Base-by-base conservation (phyloP, 2,329 filamentous ascomycete species). In the Dactylellina haptotyla region DNA sequence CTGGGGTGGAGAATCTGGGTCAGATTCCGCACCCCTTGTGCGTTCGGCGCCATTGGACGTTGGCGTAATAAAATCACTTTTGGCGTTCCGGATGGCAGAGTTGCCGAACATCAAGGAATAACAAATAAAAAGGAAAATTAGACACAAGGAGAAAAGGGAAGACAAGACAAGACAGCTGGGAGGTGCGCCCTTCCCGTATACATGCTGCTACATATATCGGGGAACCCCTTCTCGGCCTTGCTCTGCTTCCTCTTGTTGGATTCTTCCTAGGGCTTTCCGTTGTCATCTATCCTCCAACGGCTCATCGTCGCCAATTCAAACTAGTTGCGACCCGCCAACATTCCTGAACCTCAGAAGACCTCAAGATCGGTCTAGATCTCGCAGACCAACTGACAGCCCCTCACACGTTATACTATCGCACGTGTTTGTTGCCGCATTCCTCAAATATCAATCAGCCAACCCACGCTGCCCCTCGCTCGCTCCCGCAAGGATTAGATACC, bases 21-120 rank as follows among this genome's bases (percentile, higher is more conserved):
- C 37, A 54, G 63, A 58, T 53, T 51, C 32, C 53, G 45, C 50
- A 25, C 34, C 58, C 59, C 45, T 53, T 59, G 41, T 48, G 34
- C 9, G 50, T 46, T 26, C 32, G 39, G 66, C 45, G 58, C 58
- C 43, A 34, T 64, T 59, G 57, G 53, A 61, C 45, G 53, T 43
- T 58, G 59, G 51, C 51, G 66, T 51, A 72, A 57, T 65, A 50
- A 63, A 41, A 53, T 56, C 41, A 23, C 46, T 54, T 70, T 62
- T 62, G 65, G 57, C 41, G 34, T 34, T 34, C 58, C 67, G 67
- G 67, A 72, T 72, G 59, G 59, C 53, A 48, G 59, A 65, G 8
- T 59, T 65, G 51, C 67, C 67, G 67, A 65, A 72, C 41, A 45
- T 8, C 5, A 45, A 45, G 25, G 12, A 45, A 20, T 4, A 45